A percentile compares a stretch with the other conserved stretches of the same genome.
These are phyloP conservation scores for Penicillium desertorum DNA, from an alignment of 495 filamentous ascomycete species.

Conservation along the genomic window DNA sequence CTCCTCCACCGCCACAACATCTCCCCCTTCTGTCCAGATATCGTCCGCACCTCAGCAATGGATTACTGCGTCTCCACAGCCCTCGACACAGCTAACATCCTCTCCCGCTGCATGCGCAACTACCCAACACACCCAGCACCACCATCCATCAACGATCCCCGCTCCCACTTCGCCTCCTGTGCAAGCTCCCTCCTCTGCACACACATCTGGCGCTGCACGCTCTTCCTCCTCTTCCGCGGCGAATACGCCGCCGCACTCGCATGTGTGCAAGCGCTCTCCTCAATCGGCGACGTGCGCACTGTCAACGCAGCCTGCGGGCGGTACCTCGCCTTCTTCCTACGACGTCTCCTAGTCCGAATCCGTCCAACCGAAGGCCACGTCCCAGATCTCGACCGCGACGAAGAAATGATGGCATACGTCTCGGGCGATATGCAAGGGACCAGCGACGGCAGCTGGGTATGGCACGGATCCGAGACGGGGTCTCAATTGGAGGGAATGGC, in stretches of 20 bases:
- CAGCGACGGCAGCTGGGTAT: constrained; percentile 79
- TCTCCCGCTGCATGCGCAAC: constrained; percentile 61
- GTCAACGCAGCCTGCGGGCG: constrained; percentile 79
- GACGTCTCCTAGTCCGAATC: constrained; percentile 56
- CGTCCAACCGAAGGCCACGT: constrained; percentile 49
- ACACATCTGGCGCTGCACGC: constrained; percentile 86
- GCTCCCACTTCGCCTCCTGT: constrained; percentile 50
- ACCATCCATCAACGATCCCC: constrained; percentile 43
- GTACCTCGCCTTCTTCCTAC: constrained; percentile 80
- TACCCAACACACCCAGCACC: constrained; percentile 15
- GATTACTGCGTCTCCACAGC: constrained; percentile 74
- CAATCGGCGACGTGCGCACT: constrained; percentile 66
- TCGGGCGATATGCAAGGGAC: constrained; percentile 89
- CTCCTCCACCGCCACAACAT: constrained; percentile 92
- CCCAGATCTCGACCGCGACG: constrained; percentile 65
- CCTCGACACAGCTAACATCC: constrained; percentile 71
- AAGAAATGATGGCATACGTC: constrained; percentile 86
- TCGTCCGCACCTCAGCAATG: constrained; percentile 66
- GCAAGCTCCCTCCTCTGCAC: constrained; percentile 70
- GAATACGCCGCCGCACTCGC: constrained; percentile 68
- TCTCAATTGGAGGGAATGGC: constrained; percentile 37
- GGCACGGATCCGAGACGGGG: constrained; percentile 65
- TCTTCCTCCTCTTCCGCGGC: constrained; percentile 74
- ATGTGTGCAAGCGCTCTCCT: constrained; percentile 68
- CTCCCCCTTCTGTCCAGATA: constrained; percentile 63